phyloP scores from a whole-genome alignment of 148 eudicot genomes.

The Chenopodium quinoa region DNA sequence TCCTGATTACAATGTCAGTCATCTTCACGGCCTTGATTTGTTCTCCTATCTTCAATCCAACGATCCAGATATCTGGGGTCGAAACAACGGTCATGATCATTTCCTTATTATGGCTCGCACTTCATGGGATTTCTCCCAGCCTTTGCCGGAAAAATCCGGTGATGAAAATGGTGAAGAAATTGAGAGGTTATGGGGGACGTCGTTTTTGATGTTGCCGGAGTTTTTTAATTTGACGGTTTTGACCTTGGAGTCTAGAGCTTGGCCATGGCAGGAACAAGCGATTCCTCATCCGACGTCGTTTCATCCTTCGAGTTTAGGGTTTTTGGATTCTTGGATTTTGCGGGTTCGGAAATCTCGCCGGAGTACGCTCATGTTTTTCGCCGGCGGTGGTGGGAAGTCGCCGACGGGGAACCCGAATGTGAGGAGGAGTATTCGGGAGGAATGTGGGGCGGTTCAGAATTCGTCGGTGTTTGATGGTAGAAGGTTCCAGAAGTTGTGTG shows the following conservation, averaged over 20 bases:
- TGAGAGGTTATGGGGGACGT: conserved; percentile 68
- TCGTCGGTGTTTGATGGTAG: background rate
- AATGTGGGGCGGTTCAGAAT: conserved; percentile 33
- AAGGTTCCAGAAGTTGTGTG: conserved; percentile 56
- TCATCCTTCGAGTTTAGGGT: conserved; percentile 64
- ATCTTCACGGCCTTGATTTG: conserved; percentile 55
- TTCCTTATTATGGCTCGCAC: conserved; percentile 65
- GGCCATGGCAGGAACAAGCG: conserved; percentile 71
- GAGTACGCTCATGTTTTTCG: conserved; percentile 49
- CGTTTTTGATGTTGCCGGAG: conserved; percentile 64
- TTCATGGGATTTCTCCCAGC: conserved; percentile 72
- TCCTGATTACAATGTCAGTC: conserved; percentile 47
- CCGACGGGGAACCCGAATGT: conserved; percentile 51
- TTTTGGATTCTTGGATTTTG: conserved; percentile 64
- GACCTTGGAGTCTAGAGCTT: conserved; percentile 64
- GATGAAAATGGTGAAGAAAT: conserved; percentile 26
- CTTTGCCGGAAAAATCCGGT: background rate
- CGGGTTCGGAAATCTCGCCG: conserved; percentile 43
- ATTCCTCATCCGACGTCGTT: conserved; percentile 87
- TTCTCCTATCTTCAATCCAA: conserved; percentile 34
- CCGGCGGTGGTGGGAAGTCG: conserved; percentile 84
- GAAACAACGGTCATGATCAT: conserved; percentile 57
- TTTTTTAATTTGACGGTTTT: conserved; percentile 62
- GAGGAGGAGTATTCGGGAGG: conserved; percentile 71
- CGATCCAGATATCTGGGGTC: conserved; percentile 48